Percentiles rank a stretch among this genome's conserved stretches.
These are phyloP conservation scores for Ceratobasidium sp. DNA, from an alignment of 1,284 basidiomycete genomes.

Conservation along the genomic window DNA sequence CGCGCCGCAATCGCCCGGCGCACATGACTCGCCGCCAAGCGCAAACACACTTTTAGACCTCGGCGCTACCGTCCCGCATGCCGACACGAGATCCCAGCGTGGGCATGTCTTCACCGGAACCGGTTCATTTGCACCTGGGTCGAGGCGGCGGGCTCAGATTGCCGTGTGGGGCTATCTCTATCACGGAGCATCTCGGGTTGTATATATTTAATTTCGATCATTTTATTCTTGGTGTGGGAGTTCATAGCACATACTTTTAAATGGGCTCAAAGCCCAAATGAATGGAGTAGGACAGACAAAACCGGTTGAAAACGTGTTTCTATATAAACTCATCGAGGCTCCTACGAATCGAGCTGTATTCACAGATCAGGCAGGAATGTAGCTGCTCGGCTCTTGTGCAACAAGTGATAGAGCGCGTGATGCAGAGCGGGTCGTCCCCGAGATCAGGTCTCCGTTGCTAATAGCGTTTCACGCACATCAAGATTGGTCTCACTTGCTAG, in stretches of 20 bases:
- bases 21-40: conserved; percentile 13
- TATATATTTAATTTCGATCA: too few species aligned
- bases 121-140: background rate
- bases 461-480: too few species aligned
- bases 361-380: background rate
- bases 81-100: conserved; percentile 6
- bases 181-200: background rate
- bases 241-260: too few species aligned
- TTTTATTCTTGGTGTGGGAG: too few species aligned
- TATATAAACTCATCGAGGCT: too few species aligned
- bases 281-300: too few species aligned
- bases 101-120: background rate
- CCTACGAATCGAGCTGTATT: background rate
- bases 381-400: too few species aligned
- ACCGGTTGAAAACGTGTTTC: too few species aligned
- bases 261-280: background rate
- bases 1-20: conserved; percentile 2
- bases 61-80: background rate
- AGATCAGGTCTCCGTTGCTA: too few species aligned
- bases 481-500: too few species aligned
- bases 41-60: background rate
- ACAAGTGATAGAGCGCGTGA: too few species aligned
- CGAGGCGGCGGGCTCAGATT: background rate
- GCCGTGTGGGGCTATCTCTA: conserved; percentile 2
- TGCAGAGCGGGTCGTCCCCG: too few species aligned